Evolutionary conservation across 768 basidiomycete species (phyloP).

Genomic region (Tremella mesenterica): DNA sequence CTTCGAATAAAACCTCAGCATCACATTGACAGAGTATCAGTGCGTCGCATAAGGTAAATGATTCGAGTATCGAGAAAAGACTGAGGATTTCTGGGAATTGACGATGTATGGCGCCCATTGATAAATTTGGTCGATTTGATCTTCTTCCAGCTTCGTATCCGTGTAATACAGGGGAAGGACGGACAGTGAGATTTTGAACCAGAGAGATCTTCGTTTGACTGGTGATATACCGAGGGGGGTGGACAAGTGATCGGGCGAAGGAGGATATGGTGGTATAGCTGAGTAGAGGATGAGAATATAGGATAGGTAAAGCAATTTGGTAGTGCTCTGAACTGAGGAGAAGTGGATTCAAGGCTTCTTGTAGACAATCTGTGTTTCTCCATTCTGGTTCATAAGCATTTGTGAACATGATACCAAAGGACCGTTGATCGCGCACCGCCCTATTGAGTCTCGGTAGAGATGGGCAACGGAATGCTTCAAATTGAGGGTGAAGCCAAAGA

Average conservation of each 20-base stretch:
- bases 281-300: conserved; percentile 14
- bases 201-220: background rate
- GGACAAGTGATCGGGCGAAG: conserved; percentile 3
- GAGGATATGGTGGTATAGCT: conserved; percentile 7
- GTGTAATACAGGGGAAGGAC: conserved; percentile 8
- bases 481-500: background rate
- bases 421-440: background rate
- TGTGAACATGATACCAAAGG: background rate
- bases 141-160: background rate
- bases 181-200: conserved; percentile 12
- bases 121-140: background rate
- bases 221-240: background rate
- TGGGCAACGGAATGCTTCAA: background rate
- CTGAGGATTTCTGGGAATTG: conserved; percentile 10
- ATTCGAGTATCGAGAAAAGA: conserved; percentile 12
- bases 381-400: conserved; percentile 10
- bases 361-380: background rate
- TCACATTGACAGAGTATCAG: conserved; percentile 12
- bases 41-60: conserved; percentile 25
- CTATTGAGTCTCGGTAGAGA: background rate
- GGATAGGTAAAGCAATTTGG: conserved; percentile 5
- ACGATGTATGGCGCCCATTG: conserved; percentile 4
- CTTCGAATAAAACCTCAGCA: conserved; percentile 12
- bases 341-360: conserved; percentile 8
- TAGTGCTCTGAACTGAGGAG: conserved; percentile 6